Base-by-base conservation (phyloP, 805 yeast genomes). In the Kregervanrija fluxuum region DNA sequence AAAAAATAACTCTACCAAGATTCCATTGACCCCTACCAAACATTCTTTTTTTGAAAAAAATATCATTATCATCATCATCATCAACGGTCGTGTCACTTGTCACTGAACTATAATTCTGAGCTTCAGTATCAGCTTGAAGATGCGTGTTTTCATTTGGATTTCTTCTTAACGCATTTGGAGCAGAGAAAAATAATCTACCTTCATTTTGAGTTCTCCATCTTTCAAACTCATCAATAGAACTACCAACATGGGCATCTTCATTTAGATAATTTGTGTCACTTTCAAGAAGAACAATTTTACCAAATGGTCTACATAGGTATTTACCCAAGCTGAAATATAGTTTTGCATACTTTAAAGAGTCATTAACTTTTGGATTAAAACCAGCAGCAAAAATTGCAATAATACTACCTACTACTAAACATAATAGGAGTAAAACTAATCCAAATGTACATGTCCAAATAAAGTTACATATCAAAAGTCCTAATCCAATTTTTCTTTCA, bases 11-110 rank as follows among this genome's bases (percentile, higher is more conserved):
- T 50, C 98, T 73, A 1, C 96, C 96, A 14, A 80, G 59, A 13
- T 82, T 80, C 98, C 98, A 93, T 52, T 79, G 68, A 33, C 98
- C 98, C 61, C 98, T 74, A 33, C 98, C 98, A 61, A 93, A 91
- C 41, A 79, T 69, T 47, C 98, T 53, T 35, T 54, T 56, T 45
- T 65, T 65, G 48, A 55, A 56, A 40, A 56, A 54, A 5, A 55
- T 56, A 5, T 38, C 44, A 32, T 55, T 48, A 9, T 57, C 64
- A 30, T 58, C 65, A 38, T 61, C 65, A 30, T 59, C 61, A 14
- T 55, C 54, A 28, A 33, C 35, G 16, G 35, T 43, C 17, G 22
- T 40, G n/a, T 28, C 17, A 4, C 30, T 10, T 8, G 38, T 8
- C 1, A 37, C 36, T 12, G 17, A 16, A 13, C 8, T 15, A 17